A percentile compares a stretch with the other conserved stretches of the same genome.
phyloP scores from a whole-genome alignment of 306 rosid genomes.

The Cucurbita maxima region DNA sequence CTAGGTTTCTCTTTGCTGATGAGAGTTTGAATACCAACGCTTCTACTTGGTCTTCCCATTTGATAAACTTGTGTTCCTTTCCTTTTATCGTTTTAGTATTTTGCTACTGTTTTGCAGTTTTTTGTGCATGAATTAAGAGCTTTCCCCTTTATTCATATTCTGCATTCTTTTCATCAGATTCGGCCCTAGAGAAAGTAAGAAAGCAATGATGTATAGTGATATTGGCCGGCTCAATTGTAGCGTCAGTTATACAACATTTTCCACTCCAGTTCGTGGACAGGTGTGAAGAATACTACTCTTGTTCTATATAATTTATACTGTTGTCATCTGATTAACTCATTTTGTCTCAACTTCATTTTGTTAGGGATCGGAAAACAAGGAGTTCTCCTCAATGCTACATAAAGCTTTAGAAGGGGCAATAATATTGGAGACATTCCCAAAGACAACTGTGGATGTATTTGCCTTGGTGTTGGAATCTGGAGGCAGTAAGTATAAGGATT shows the following conservation, averaged over 20 bases:
- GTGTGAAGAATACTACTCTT: slow-evolving; percentile 18
- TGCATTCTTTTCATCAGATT: slow-evolving; percentile 31
- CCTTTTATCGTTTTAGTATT: not conserved
- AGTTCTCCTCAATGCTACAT: slow-evolving; percentile 67
- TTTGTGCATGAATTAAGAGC: not conserved
- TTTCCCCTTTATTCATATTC: not conserved
- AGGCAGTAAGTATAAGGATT: slow-evolving; percentile 58
- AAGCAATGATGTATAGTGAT: slow-evolving; percentile 89
- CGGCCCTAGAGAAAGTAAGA: slow-evolving; percentile 98
- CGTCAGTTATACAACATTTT: slow-evolving; percentile 71
- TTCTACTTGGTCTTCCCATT: not conserved
- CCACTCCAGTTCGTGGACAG: slow-evolving; percentile 75
- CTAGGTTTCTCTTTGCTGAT: not conserved
- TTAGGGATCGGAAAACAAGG: slow-evolving; percentile 75
- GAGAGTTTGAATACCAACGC: not conserved
- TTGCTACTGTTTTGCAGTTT: not conserved
- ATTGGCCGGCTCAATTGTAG: slow-evolving; percentile 76
- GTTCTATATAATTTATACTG: not conserved
- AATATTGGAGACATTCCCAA: slow-evolving; percentile 75
- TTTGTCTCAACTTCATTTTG: slow-evolving; percentile 5
- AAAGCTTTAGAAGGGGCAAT: slow-evolving; percentile 93
- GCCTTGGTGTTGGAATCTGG: slow-evolving; percentile 93
- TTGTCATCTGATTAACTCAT: slow-evolving; percentile 11
- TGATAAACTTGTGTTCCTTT: not conserved
- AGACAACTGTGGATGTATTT: slow-evolving; percentile 90